A percentile compares a stretch with the other conserved stretches of the same genome.
phyloP scores from a whole-genome alignment of 306 rosid species.

The Vigna reflexopilosa region DNA sequence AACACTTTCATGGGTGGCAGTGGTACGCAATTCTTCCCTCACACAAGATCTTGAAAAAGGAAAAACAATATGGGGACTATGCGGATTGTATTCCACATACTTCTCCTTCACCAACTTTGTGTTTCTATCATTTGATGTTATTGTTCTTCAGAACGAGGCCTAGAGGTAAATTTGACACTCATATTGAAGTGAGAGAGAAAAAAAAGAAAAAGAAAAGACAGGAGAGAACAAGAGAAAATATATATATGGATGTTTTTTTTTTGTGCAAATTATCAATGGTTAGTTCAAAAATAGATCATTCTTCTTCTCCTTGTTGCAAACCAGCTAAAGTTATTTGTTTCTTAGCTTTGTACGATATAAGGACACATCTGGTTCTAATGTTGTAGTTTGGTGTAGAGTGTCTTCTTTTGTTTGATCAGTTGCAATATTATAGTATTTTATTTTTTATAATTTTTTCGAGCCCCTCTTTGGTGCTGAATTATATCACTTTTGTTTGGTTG shows the following conservation, averaged over 20 bases:
- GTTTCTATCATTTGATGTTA: conserved; percentile 41
- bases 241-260: conserved; percentile 41
- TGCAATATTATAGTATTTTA: background rate
- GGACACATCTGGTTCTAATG: conserved; percentile 44
- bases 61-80: conserved; percentile 7
- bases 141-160: conserved; percentile 33
- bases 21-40: conserved; percentile 99
- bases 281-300: conserved; percentile 43
- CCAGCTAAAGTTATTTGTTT: conserved; percentile 40
- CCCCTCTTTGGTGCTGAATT: conserved; percentile 35
- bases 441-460: background rate
- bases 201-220: background rate
- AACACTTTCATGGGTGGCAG: conserved; percentile 80
- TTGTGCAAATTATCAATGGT: conserved; percentile 47
- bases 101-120: conserved; percentile 45
- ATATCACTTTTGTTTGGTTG: conserved; percentile 35
- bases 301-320: conserved; percentile 45
- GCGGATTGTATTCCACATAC: conserved; percentile 8
- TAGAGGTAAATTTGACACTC: conserved; percentile 50
- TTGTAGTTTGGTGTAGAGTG: conserved; percentile 33
- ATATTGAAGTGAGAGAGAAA: conserved; percentile 41
- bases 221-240: conserved; percentile 30
- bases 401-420: conserved; percentile 37
- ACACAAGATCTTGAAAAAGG: conserved; percentile 76
- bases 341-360: conserved; percentile 42